Evolutionary conservation across 202 grass and related monocot genomes (phyloP), one percentile per base, ranked within the genome.

Genomic region (Setaria italica): DNA sequence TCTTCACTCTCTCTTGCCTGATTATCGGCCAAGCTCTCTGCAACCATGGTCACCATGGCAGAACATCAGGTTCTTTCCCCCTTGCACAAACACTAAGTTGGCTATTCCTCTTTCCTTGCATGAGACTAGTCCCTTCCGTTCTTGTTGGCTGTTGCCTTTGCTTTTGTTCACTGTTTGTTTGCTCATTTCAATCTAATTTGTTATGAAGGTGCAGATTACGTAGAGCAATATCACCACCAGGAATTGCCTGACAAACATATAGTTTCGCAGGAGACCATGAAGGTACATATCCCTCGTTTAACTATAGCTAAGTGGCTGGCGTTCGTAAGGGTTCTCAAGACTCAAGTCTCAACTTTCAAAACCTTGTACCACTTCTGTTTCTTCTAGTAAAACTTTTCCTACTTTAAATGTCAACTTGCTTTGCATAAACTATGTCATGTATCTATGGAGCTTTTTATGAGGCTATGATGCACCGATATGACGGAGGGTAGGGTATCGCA

Each of bases 1-100:
- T 95, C 87, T 86, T 93, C 89, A 58, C 93, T 83, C 68, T 93
- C 67, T 88, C 70, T 72, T 91, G 67, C 78, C 78, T 91, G 71
- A 89, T 96, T 12, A 74, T 84, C 76, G 29, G 87, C 12, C 78
- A 88, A 55, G 87, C 65, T 86, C 64, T 84, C 9, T 91, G 87
- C 85, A 84, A 81, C 64, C 94, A 84, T 63, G 89, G 78, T 47
- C 67, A 73, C 65, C 77, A 81, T 71, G 73, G 59, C 50, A 76
- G 81, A 75, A 67, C 62, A 84, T 72, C 83, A 84, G 70, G 76
- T 88, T 78, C 42, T 70, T 69, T 50, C 70, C 20, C 34, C 68
- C 74, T 54, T 7, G 39, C 39, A n/a, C 49, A 73, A 45, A 70
- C 50, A 67, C 35, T 68, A 58, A 20, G 35, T 32, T 67, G 30